These are phyloP conservation scores for Phlyctochytrium arcticum DNA, from an alignment of 192 early-diverging fungal species.

Conservation along the genomic window DNA sequence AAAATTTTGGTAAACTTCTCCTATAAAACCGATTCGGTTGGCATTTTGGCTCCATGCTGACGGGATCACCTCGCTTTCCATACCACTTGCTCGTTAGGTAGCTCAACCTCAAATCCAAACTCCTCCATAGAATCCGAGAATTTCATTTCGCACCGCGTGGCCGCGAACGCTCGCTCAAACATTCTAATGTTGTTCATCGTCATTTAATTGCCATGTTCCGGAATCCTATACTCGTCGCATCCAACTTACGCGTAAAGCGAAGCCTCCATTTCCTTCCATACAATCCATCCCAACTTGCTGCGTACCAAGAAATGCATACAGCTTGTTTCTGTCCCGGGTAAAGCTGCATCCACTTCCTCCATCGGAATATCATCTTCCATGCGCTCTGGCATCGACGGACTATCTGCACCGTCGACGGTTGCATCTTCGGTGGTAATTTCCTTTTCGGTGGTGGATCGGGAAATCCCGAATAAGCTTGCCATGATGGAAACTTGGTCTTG, in stretches of 20 bases:
- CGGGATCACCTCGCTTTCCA: neutral
- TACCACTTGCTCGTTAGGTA: slow-evolving; percentile 40
- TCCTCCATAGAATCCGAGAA: slow-evolving; percentile 37
- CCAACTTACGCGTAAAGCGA: slow-evolving; percentile 29
- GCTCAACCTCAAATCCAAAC: slow-evolving; percentile 47
- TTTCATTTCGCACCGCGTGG: slow-evolving; percentile 40
- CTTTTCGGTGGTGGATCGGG: neutral
- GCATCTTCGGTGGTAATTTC: neutral
- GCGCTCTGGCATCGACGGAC: slow-evolving; percentile 1
- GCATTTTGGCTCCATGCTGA: neutral
- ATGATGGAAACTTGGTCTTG: too few species aligned
- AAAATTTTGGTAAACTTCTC: slow-evolving; percentile 44
- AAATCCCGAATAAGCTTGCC: neutral
- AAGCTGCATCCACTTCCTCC: slow-evolving; percentile 13
- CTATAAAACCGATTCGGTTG: slow-evolving; percentile 15
- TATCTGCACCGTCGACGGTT: neutral
- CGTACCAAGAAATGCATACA: slow-evolving; percentile 38
- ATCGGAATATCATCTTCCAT: slow-evolving; percentile 23
- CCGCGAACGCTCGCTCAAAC: slow-evolving; percentile 48
- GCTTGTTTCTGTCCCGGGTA: slow-evolving; percentile 35
- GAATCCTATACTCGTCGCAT: too few species aligned
- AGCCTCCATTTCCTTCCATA: slow-evolving; percentile 48
- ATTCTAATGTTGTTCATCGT: slow-evolving; percentile 17
- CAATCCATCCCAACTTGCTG: slow-evolving; percentile 50
- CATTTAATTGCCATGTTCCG: too few species aligned